Conservation (phyloP, 345 rosid genomes). For the Carallia brachiata region DNA sequence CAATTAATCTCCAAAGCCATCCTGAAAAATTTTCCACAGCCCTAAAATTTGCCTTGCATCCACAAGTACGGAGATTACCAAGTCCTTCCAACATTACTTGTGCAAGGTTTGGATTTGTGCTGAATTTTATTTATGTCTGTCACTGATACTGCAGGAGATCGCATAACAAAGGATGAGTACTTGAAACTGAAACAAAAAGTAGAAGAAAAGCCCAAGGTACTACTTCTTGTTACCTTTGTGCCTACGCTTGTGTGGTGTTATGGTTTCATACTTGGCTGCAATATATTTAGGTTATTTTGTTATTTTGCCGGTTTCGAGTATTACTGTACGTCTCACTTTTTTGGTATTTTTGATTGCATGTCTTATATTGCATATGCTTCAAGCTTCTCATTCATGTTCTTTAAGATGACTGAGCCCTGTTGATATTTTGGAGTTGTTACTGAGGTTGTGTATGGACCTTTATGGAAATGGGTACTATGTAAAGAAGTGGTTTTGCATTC, state of each 20-base stretch:
- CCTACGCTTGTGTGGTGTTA: background rate
- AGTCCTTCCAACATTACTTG: background rate
- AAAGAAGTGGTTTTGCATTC: conserved; percentile 1
- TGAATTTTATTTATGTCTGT: conserved; percentile 10
- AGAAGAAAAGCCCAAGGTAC: conserved; percentile 77
- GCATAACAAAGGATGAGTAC: conserved; percentile 71
- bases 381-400: background rate
- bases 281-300: background rate
- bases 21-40: background rate
- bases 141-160: conserved; percentile 48
- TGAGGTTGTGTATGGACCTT: background rate
- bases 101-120: background rate
- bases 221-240: background rate
- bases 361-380: background rate
- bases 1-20: too few relatives aligned
- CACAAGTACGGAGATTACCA: too few relatives aligned
- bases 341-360: background rate
- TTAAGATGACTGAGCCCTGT: background rate
- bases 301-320: background rate
- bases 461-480: background rate
- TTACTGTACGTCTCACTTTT: too few relatives aligned
- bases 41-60: too few relatives aligned
- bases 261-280: too few relatives aligned
- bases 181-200: conserved; percentile 49
- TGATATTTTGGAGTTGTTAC: background rate